Base-by-base conservation (phyloP, 116 monocot genomes). In the Dioscorea cayenensis region DNA sequence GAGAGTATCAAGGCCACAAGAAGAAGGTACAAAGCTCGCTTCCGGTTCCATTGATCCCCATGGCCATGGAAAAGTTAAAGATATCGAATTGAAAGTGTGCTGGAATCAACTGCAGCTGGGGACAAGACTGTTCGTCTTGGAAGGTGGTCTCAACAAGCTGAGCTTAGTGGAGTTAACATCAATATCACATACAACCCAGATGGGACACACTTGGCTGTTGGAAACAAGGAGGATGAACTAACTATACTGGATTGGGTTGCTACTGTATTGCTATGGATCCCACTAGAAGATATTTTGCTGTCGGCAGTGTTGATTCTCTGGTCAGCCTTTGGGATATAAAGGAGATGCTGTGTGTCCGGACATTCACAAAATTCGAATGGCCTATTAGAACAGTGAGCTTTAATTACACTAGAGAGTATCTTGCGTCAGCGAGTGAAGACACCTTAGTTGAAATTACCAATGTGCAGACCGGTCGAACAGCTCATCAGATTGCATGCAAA, bases 11-110 rank as follows among this genome's bases (percentile, higher is more conserved):
- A 48, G 91, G 90, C 73, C 97, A 97, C 88, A 93, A 93, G 81
- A 93, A 93, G 83, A 97, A 97, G 90, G 97, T 97, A 93, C 89
- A 60, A 97, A 97, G 80, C 86, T 97, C 48, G 97, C 97, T 4
- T 97, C 97, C 20, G 97, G 97, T 6, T 97, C 97, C 60, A 90
- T 94, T 13, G 97, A 97, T 74, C 86, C 86, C 9, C 90, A 87
- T 65, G 86, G 94, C 80, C 97, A 94, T 78, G 84, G 90, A 1
- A 97, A 97, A 73, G 88, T 86, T 27, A 97, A 97, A 78, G 97
- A 97, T 36, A 78, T 93, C 65, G 97, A 97, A 72, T 65, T 97
- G 64, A 97, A 97, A 77, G 97, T 97, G 18, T 97, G 97, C 71
- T 97, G 97, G 97, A 91, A 97, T 61, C 97, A 60, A 97, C 97